Conservation (phyloP, 2,329 filamentous ascomycete species). For the Colletotrichum costaricense region DNA sequence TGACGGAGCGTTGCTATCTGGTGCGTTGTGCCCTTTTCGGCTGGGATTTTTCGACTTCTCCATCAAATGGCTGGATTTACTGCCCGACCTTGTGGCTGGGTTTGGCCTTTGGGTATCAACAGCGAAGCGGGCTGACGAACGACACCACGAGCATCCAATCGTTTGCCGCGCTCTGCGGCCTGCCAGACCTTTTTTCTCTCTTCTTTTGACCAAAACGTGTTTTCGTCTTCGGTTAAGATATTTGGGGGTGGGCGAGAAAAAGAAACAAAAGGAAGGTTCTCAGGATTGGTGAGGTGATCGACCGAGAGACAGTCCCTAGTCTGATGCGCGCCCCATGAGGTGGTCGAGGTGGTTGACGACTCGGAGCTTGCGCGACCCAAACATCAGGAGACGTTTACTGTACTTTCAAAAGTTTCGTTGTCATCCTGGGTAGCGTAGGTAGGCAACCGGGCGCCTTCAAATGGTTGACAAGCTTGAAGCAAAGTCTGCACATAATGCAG, state of each 20-base stretch:
- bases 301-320: not conserved
- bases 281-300: not conserved
- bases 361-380: not conserved
- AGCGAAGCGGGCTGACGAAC: constrained; percentile 18
- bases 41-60: not conserved
- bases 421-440: not conserved
- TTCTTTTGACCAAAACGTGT: not conserved
- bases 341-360: not conserved
- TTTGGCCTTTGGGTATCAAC: constrained; percentile 38
- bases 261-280: not conserved
- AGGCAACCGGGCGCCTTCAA: constrained; percentile 10
- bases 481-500: constrained; percentile 22
- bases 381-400: not conserved
- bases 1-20: constrained; percentile 26
- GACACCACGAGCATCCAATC: constrained; percentile 22
- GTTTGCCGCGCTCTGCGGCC: constrained; percentile 1
- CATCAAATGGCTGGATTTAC: constrained; percentile 21
- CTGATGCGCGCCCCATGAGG: not conserved
- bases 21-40: constrained; percentile 27
- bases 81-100: constrained; percentile 29
- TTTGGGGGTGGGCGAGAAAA: constrained; percentile 2
- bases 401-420: not conserved
- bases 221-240: not conserved
- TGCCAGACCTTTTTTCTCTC: not conserved
- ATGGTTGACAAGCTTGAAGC: constrained; percentile 5